Percentiles rank a stretch among this genome's conserved stretches.
Evolutionary conservation across 768 basidiomycete species (phyloP).

Genomic region (Collybiopsis confluens): DNA sequence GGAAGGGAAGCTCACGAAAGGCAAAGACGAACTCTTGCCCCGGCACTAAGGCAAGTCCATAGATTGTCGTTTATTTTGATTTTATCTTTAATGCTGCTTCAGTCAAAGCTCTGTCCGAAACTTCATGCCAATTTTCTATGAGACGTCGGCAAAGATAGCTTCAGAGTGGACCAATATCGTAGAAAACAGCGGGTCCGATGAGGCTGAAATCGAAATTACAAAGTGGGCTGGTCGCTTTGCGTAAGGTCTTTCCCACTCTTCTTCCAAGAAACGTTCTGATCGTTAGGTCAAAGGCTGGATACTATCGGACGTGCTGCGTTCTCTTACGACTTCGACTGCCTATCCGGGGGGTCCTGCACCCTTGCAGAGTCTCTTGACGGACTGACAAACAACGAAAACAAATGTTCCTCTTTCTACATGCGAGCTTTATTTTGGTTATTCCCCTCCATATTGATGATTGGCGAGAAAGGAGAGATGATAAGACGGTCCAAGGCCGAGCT

Average conservation of each 20-base stretch:
- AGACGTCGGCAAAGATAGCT: slow-evolving; percentile 50
- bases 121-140: slow-evolving; percentile 48
- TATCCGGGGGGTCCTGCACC: slow-evolving; percentile 43
- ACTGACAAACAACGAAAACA: slow-evolving; percentile 59
- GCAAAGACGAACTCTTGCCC: slow-evolving; percentile 48
- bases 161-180: slow-evolving; percentile 44
- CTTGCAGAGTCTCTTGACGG: slow-evolving; percentile 52
- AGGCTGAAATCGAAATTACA: slow-evolving; percentile 50
- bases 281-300: slow-evolving; percentile 39
- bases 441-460: slow-evolving; percentile 50
- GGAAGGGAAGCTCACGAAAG: slow-evolving; percentile 54
- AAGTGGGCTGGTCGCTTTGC: slow-evolving; percentile 60
- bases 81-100: not conserved
- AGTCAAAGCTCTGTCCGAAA: slow-evolving; percentile 53
- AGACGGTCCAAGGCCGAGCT: slow-evolving; percentile 49
- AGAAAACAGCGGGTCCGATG: slow-evolving; percentile 33
- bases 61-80: not conserved
- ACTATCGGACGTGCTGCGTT: slow-evolving; percentile 60
- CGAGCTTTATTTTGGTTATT: slow-evolving; percentile 59
- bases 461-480: slow-evolving; percentile 58
- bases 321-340: slow-evolving; percentile 55
- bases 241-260: slow-evolving; percentile 27
- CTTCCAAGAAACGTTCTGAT: not conserved
- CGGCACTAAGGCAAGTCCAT: slow-evolving; percentile 46
- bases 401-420: slow-evolving; percentile 56